Percentiles rank a stretch among this genome's conserved stretches.
Conservation (phyloP, 148 eudicot genomes). For the Amaranthus hypochondriacus region DNA sequence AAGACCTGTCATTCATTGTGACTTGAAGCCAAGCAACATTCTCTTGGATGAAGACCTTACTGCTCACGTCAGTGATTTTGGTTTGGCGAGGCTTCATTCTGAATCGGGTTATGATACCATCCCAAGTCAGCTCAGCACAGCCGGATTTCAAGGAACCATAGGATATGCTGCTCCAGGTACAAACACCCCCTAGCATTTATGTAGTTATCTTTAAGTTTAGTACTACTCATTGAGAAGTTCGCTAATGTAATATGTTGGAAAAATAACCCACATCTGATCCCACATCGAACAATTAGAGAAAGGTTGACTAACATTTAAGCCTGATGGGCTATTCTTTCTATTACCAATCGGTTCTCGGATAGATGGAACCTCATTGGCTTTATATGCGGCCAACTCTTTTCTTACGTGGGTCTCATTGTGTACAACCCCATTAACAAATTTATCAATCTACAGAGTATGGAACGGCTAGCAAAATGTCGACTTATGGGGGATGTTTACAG, state of each 20-base stretch:
- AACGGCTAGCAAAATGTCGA: background rate
- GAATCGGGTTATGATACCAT: constrained; percentile 5
- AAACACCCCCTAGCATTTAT: background rate
- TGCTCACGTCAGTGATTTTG: constrained; percentile 44
- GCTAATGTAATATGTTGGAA: background rate
- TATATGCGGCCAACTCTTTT: too few relatives aligned
- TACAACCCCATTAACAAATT: too few relatives aligned
- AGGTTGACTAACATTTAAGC: too few relatives aligned
- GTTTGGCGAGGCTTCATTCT: constrained; percentile 27
- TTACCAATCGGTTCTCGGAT: too few relatives aligned
- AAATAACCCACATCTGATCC: too few relatives aligned
- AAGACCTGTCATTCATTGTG: constrained; percentile 33
- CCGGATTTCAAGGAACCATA: constrained; percentile 35
- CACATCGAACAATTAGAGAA: too few relatives aligned
- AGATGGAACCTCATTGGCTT: too few relatives aligned
- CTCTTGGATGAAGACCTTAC: constrained; percentile 27
- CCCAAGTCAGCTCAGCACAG: constrained; percentile 16
- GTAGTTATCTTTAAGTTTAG: background rate
- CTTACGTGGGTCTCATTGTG: too few relatives aligned
- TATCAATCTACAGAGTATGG: constrained; percentile 17
- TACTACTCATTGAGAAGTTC: background rate
- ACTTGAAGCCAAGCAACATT: constrained; percentile 40
- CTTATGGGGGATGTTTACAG: constrained; percentile 17
- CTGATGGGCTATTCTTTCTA: too few relatives aligned
- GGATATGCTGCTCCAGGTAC: constrained; percentile 42